These are phyloP conservation scores for Lasiodiplodia hormozganensis DNA, from an alignment of 2,329 filamentous ascomycete species.

Conservation along the genomic window DNA sequence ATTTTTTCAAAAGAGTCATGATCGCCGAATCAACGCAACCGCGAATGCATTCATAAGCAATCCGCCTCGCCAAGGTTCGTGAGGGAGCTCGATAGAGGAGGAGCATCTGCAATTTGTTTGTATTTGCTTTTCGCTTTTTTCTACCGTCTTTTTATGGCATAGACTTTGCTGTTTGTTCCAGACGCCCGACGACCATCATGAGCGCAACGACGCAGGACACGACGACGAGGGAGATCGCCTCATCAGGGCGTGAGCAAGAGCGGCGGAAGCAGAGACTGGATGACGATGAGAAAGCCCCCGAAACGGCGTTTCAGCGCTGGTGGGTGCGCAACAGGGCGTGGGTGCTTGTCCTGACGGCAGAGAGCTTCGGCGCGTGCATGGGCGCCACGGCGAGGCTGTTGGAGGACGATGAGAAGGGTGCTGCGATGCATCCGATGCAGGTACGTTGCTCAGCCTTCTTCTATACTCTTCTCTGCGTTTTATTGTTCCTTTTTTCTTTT, in stretches of 20 bases:
- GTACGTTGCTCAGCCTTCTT: not conserved
- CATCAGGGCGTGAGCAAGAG: constrained; percentile 4
- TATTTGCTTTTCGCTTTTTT: not conserved
- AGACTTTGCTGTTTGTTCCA: not conserved
- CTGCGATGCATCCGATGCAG: constrained; percentile 28
- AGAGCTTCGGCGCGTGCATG: constrained; percentile 28
- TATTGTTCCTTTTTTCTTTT: not conserved
- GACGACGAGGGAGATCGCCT: not conserved
- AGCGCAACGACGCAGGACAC: not conserved
- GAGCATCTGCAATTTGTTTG: not conserved
- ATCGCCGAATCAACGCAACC: not conserved
- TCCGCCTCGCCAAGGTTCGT: not conserved
- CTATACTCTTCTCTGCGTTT: not conserved
- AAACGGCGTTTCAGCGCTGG: not conserved
- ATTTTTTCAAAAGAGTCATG: constrained; percentile 2
- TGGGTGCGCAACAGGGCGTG: constrained; percentile 24
- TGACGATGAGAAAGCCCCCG: not conserved
- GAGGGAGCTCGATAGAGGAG: not conserved
- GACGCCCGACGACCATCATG: not conserved
- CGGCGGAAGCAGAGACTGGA: not conserved
- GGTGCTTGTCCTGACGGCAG: constrained; percentile 18
- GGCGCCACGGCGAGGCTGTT: constrained; percentile 22
- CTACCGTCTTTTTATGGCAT: not conserved
- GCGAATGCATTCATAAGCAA: constrained; percentile 6
- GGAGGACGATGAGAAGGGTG: constrained; percentile 21